Evolutionary conservation across 164 flowering plant species (phyloP).

Genomic region (Tinospora cordifolia): DNA sequence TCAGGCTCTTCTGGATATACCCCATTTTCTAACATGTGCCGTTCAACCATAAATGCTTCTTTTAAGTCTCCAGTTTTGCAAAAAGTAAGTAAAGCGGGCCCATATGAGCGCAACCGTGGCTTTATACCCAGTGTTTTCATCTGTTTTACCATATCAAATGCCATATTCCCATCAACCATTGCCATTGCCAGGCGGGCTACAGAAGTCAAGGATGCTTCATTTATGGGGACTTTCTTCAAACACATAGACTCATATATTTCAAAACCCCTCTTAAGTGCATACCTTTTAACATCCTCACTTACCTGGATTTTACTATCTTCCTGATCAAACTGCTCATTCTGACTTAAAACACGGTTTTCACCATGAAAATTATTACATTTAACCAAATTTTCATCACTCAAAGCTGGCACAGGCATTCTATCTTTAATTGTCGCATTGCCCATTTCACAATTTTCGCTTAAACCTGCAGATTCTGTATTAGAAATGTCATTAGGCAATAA

Average conservation of each 20-base stretch:
- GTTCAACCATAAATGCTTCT: slow-evolving; percentile 65
- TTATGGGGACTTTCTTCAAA: slow-evolving; percentile 55
- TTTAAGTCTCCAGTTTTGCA: slow-evolving; percentile 53
- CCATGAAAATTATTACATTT: slow-evolving; percentile 10
- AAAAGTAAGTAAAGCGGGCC: slow-evolving; percentile 63
- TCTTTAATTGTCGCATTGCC: slow-evolving; percentile 3
- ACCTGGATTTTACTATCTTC: slow-evolving; percentile 30
- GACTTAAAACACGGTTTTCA: slow-evolving; percentile 4
- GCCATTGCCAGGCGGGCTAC: slow-evolving; percentile 88
- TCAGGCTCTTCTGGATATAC: slow-evolving; percentile 80
- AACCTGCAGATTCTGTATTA: slow-evolving; percentile 7
- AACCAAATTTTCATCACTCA: slow-evolving; percentile 10
- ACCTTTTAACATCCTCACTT: slow-evolving; percentile 39
- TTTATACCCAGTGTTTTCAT: slow-evolving; percentile 59
- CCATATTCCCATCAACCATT: slow-evolving; percentile 70
- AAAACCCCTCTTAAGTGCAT: slow-evolving; percentile 59
- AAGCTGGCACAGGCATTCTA: neutral
- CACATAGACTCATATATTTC: slow-evolving; percentile 59
- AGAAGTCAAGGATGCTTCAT: slow-evolving; percentile 78
- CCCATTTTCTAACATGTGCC: slow-evolving; percentile 69
- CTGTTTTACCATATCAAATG: slow-evolving; percentile 70
- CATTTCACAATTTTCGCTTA: slow-evolving; percentile 13
- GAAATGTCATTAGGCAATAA: slow-evolving; percentile 9
- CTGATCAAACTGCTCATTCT: slow-evolving; percentile 6
- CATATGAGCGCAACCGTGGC: slow-evolving; percentile 73